These are phyloP conservation scores for Dioszegia aurantiaca DNA, from an alignment of 768 basidiomycete genomes.

Conservation along the genomic window DNA sequence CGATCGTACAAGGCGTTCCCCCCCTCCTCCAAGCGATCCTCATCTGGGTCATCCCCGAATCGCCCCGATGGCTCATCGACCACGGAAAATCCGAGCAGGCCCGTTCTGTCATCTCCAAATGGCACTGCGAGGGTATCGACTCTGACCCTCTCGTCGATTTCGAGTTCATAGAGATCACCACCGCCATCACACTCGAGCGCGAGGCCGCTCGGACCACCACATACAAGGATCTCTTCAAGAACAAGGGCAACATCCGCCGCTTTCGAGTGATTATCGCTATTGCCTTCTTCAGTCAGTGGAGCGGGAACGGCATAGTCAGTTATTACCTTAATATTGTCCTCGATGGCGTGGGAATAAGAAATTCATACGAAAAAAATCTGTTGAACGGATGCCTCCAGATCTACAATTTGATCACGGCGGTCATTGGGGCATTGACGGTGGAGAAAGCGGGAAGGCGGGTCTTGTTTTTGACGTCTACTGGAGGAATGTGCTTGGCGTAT, in stretches of 20 bases:
- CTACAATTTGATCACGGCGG: constrained; percentile 26
- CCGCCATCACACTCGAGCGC: constrained; percentile 20
- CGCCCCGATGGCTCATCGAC: constrained; percentile 24
- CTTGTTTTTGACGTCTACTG: constrained; percentile 33
- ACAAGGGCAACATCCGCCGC: constrained; percentile 25
- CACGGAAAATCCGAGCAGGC: constrained; percentile 17
- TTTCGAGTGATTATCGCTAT: constrained; percentile 26
- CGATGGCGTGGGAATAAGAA: constrained; percentile 25
- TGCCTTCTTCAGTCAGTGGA: constrained; percentile 47
- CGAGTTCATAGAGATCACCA: constrained; percentile 19
- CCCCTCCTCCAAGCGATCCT: constrained; percentile 12
- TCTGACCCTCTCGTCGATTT: constrained; percentile 19
- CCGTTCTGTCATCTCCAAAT: constrained; percentile 12
- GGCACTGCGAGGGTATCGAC: constrained; percentile 12
- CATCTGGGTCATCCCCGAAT: constrained; percentile 28
- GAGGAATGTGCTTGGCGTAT: constrained; percentile 15
- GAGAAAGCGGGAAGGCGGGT: constrained; percentile 40
- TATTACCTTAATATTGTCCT: constrained; percentile 44
- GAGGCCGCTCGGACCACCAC: constrained; percentile 20
- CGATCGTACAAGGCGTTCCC: constrained; percentile 35
- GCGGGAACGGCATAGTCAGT: constrained; percentile 42
- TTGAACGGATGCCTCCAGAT: constrained; percentile 28
- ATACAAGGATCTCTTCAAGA: constrained; percentile 22
- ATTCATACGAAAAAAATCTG: constrained; percentile 21
- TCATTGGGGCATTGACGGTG: constrained; percentile 31